Base-by-base conservation (phyloP, 1,284 basidiomycete species). In the Cutaneotrichosporon curvatum region DNA sequence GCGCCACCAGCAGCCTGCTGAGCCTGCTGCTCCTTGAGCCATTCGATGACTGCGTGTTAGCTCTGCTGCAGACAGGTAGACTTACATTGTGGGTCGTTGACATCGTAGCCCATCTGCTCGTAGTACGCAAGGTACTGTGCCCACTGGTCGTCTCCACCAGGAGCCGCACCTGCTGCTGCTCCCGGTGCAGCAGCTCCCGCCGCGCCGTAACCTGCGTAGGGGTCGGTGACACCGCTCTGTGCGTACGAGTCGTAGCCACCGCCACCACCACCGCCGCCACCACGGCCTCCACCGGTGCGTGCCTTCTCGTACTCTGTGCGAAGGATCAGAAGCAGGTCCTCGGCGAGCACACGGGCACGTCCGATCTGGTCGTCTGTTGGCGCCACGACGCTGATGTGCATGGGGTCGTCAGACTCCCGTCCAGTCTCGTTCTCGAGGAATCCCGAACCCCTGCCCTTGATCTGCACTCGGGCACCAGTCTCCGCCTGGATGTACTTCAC, bases 401-500 rank as follows among this genome's bases (percentile, higher is more conserved):
- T 86, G 1, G 89, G 87, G 63, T 96, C 92, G 48, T 88, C 84
- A 37, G 81, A 79, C 72, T 97, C 92, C 58, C 82, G 76, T 1
- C 90, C 88, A 0, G 91, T 95, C 56, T 97, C 94, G 60, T 83
- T 83, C 64, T 98, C 94, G 57, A 94, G 82, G 68, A 95, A 98
- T 0, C 94, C 95, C 16, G 89, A 94, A 0, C 95, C 95, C 15
- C 83, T 59, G 11, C 94, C 94, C 71, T 97, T 97, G 67, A 98
- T 96, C 71, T 98, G 94, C n/a, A 97, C 94, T 53, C 94, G 80
- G 14, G 91, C 94, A 31, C 85, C 84, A 0, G 94, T 98, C 73
- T 98, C 94, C 62, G 83, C 81, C 73, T 98, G 94, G 56, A 98
- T 98, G 67, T 91, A 92, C 74, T 98, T 98, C 57, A 98, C 94